Conservation (phyloP, 2,329 filamentous ascomycete species). For the Nannizziopsis barbatae region DNA sequence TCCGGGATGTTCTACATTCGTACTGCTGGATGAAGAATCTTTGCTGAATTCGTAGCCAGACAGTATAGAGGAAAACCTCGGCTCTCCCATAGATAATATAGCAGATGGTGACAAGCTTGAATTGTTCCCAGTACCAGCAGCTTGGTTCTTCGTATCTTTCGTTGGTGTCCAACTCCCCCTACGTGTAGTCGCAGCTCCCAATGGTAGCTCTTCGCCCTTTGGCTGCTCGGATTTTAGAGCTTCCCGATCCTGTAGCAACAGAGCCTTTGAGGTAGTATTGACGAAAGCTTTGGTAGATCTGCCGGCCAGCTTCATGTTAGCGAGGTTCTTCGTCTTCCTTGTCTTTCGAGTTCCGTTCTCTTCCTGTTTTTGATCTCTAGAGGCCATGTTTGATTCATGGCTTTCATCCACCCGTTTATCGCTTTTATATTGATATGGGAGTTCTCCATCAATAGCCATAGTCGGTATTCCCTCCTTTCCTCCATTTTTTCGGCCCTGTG, state of each 20-base stretch:
- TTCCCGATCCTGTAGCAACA: not conserved
- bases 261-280: constrained; percentile 11
- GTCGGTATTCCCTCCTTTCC: not conserved
- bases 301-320: constrained; percentile 28
- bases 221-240: not conserved
- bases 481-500: not conserved
- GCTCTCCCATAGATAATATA: not conserved
- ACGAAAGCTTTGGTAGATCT: constrained; percentile 27
- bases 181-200: constrained; percentile 43
- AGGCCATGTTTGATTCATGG: not conserved
- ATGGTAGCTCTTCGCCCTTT: not conserved
- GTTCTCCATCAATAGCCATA: not conserved
- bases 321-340: constrained; percentile 19
- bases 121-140: constrained; percentile 16
- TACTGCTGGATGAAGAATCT: constrained; percentile 13
- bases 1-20: constrained; percentile 10
- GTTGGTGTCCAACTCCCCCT: constrained; percentile 59
- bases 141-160: constrained; percentile 29
- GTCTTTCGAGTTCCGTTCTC: constrained; percentile 20
- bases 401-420: not conserved
- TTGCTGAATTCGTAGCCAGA: constrained; percentile 32
- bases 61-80: constrained; percentile 28
- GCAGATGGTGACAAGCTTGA: constrained; percentile 2
- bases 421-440: not conserved
- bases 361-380: not conserved